Percentiles rank a stretch among this genome's conserved stretches.
These are phyloP conservation scores for Candida tallmaniae DNA, from an alignment of 805 yeast genomes.

Conservation along the genomic window DNA sequence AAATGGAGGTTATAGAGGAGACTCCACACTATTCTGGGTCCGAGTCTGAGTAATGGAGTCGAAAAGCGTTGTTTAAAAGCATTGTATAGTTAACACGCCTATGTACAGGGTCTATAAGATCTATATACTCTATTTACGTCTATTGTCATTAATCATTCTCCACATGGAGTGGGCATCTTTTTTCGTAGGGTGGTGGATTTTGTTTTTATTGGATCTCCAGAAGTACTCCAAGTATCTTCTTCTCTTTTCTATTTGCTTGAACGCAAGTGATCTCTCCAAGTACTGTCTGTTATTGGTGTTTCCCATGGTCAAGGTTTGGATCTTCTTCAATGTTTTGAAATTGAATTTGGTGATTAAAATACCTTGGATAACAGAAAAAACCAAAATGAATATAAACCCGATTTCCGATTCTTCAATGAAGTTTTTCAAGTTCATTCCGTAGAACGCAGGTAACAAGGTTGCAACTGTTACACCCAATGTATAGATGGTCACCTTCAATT, in stretches of 20 bases:
- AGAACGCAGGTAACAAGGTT: conserved; percentile 79
- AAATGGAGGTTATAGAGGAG: conserved; percentile 12
- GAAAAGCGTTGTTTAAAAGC: neutral
- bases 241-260: conserved; percentile 1
- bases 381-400: conserved; percentile 61
- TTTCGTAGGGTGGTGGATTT: conserved; percentile 25
- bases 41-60: neutral
- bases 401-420: conserved; percentile 71
- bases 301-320: conserved; percentile 61
- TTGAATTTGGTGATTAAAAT: conserved; percentile 49
- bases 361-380: conserved; percentile 51
- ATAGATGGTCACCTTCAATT: conserved; percentile 75
- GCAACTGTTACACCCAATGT: conserved; percentile 85
- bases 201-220: conserved; percentile 5
- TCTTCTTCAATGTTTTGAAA: conserved; percentile 52
- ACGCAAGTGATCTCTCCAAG: conserved; percentile 5
- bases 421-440: conserved; percentile 87
- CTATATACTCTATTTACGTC: conserved; percentile 5
- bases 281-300: conserved; percentile 4
- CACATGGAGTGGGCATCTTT: conserved; percentile 37
- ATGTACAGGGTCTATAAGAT: neutral
- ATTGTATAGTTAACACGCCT: neutral
- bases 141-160: conserved; percentile 41
- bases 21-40: conserved; percentile 15
- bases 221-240: neutral